These are phyloP conservation scores for Polytolypa hystricis DNA, from an alignment of 2,329 filamentous ascomycete genomes.

Conservation along the genomic window DNA sequence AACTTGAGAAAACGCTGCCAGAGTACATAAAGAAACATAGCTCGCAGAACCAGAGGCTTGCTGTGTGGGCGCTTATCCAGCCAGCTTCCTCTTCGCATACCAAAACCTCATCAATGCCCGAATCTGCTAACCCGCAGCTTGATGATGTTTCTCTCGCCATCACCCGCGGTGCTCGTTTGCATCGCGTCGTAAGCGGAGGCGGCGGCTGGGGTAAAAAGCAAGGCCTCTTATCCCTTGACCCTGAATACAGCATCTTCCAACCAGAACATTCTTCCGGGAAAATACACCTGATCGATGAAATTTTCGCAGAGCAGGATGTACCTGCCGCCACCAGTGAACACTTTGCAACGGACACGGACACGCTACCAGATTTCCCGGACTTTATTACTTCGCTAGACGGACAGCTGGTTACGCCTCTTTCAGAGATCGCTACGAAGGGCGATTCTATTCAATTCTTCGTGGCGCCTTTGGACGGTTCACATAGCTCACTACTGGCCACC, in stretches of 20 bases:
- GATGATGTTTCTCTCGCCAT: slow-evolving; percentile 11
- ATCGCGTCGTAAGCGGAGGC: slow-evolving; percentile 33
- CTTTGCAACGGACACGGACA: slow-evolving; percentile 7
- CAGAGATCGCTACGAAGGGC: slow-evolving; percentile 26
- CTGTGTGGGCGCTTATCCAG: slow-evolving; percentile 33
- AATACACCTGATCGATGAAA: slow-evolving; percentile 15
- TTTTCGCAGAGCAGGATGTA: slow-evolving; percentile 14
- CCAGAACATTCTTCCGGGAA: slow-evolving; percentile 9
- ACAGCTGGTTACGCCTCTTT: slow-evolving; percentile 27
- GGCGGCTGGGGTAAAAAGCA: slow-evolving; percentile 38
- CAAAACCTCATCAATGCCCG: slow-evolving; percentile 9
- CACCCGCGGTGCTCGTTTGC: slow-evolving; percentile 25
- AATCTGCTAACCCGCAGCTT: slow-evolving; percentile 1
- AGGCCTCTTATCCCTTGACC: slow-evolving; percentile 32
- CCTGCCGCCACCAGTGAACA: slow-evolving; percentile 3
- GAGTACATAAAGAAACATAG: slow-evolving; percentile 28
- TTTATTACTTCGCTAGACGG: slow-evolving; percentile 13
- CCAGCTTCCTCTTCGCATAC: no score
- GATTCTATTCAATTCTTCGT: slow-evolving; percentile 34
- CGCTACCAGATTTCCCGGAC: slow-evolving; percentile 15
- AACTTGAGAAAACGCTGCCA: slow-evolving; percentile 31
- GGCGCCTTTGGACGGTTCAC: slow-evolving; percentile 13
- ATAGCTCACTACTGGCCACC: neutral
- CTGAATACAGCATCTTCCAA: slow-evolving; percentile 20
- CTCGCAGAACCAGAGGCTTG: slow-evolving; percentile 27